A percentile compares a stretch with the other conserved stretches of the same genome.
These are phyloP conservation scores for Ustilago esculenta DNA, from an alignment of 1,284 basidiomycete genomes.

Conservation along the genomic window DNA sequence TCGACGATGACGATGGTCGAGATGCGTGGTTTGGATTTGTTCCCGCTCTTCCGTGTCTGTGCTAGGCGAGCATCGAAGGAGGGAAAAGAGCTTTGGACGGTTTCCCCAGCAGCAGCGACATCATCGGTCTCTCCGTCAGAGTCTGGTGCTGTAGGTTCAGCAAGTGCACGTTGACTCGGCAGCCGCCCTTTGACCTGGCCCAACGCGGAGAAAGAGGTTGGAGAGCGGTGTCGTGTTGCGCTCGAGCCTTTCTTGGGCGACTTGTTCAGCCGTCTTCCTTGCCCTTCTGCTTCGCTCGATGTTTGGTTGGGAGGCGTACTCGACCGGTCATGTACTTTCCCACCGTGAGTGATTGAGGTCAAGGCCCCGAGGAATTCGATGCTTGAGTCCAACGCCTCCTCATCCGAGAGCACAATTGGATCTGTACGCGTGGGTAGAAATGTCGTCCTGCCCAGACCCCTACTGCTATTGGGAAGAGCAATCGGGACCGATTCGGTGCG, in stretches of 20 bases:
- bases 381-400: slow-evolving; percentile 16
- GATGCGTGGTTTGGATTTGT: slow-evolving; percentile 3
- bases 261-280: slow-evolving; percentile 1
- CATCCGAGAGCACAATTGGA: not conserved
- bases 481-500: slow-evolving; percentile 23
- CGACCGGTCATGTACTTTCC: not conserved
- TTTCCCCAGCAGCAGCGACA: too few species aligned
- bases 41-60: not conserved
- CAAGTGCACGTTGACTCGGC: slow-evolving; percentile 4
- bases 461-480: not conserved
- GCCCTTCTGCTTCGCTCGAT: not conserved
- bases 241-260: slow-evolving; percentile 9
- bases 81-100: too few species aligned
- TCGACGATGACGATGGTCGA: slow-evolving; percentile 25
- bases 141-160: too few species aligned
- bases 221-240: too few species aligned
- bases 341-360: not conserved
- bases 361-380: slow-evolving; percentile 34
- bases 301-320: not conserved
- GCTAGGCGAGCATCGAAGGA: too few species aligned
- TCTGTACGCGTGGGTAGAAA: too few species aligned
- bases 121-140: too few species aligned
- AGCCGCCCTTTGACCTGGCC: too few species aligned
- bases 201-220: too few species aligned
- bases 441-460: not conserved